Percentiles rank a stretch among this genome's conserved stretches.
Conservation (phyloP, 495 filamentous ascomycete species). For the Pyronema domesticum region DNA sequence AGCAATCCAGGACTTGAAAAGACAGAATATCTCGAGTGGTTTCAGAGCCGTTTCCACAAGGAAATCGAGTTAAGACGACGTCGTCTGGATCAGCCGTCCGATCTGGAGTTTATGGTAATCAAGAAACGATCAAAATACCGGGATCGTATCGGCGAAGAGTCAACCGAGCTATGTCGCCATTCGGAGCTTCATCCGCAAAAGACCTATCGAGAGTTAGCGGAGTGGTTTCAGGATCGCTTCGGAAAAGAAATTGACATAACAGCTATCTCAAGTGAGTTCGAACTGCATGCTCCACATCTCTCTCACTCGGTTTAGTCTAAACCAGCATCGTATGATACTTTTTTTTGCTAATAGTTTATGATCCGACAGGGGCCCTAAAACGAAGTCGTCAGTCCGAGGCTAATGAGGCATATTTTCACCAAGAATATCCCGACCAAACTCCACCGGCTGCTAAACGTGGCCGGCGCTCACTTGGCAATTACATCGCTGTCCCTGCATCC, state of each 20-base stretch:
- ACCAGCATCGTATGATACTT: too few species aligned
- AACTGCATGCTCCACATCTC: conserved; percentile 4
- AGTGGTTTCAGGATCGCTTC: conserved; percentile 25
- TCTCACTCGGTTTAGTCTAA: too few species aligned
- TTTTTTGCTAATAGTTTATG: background rate
- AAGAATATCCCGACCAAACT: conserved; percentile 3
- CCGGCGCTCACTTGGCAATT: conserved; percentile 17
- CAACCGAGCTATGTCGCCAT: conserved; percentile 20
- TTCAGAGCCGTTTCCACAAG: conserved; percentile 21
- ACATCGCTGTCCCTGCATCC: conserved; percentile 7
- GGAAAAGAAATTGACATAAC: conserved; percentile 25
- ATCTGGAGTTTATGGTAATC: conserved; percentile 24
- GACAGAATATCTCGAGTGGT: conserved; percentile 22
- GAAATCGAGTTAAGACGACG: conserved; percentile 21
- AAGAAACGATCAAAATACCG: conserved; percentile 24
- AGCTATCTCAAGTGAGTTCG: conserved; percentile 22
- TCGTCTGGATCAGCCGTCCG: conserved; percentile 22
- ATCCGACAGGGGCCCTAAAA: conserved; percentile 15
- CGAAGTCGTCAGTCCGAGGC: conserved; percentile 17
- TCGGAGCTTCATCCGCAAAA: conserved; percentile 23
- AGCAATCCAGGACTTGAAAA: conserved; percentile 23
- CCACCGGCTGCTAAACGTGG: conserved; percentile 21
- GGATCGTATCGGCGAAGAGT: conserved; percentile 23
- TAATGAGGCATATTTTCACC: conserved; percentile 13
- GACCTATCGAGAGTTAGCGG: conserved; percentile 24